Base-by-base conservation (phyloP, 768 basidiomycete genomes). In the Lactarius akahatsu region DNA sequence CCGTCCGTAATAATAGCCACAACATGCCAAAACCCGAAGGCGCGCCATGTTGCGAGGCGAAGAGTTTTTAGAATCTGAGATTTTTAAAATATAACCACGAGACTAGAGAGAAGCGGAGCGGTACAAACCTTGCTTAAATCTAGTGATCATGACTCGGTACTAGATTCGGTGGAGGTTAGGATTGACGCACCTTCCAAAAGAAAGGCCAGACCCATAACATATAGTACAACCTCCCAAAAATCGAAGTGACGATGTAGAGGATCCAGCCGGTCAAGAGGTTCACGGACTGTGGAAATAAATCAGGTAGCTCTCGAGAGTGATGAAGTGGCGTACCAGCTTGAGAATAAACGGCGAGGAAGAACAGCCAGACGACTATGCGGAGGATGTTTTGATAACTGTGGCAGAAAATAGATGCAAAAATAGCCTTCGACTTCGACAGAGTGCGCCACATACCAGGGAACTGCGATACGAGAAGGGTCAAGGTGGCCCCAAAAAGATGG, bases 301-400 rank as follows among this genome's bases (percentile, higher is more conserved):
- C 18, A 68, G 36, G 57, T 7, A 23, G 47, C n/a, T 50, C 47
- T 9, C 16, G 10, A 43, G n/a, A 26, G 38, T 41, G 32, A 59
- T 10, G 26, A 43, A 56, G 36, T 18, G 18, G 72, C 82, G 64
- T 52, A 90, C 91, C 92, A 57, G 92, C 91, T 79, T 90, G 90
- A 3, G 92, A 94, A 74, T 94, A 96, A 3, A 86, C 84, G 23
- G 83, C 79, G 40, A 96, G 82, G 77, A 94, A 90, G 71, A 90
- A 80, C 28, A 92, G 73, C 92, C 91, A 94, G 40, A 93, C 80
- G 7, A 81, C 62, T 61, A 94, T 86, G 55, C 92, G 86, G 73
- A 95, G 88, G 59, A 87, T 80, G 70, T 93, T 95, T 74, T 96
- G 95, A 74, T 96, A 96, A 61, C 92, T 89, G 60, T 10, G 58